Evolutionary conservation across 1,284 basidiomycete species (phyloP), one percentile per base, ranked within the genome.

Genomic region (Paramarasmius palmivorus): DNA sequence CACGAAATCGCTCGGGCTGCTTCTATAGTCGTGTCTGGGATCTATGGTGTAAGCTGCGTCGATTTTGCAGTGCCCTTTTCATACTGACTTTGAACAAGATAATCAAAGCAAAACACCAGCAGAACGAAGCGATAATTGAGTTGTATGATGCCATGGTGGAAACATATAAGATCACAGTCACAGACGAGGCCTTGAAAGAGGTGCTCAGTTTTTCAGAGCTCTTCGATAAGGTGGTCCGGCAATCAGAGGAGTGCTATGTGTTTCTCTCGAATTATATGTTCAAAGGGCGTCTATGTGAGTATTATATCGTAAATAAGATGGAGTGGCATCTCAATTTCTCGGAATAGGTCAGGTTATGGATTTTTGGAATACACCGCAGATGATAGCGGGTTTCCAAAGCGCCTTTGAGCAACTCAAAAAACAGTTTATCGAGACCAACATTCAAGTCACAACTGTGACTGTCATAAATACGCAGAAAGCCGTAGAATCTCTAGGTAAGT

Each of bases 201-300:
- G 34, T 12, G 17, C 7, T 3, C 17, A 20, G 25, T 15, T 49
- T 49, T 36, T 10, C 5, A 8, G 20, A n/a, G 9, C n/a, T 49
- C 2, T 49, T 49, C 34, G 32, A 37, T 25, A 19, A 32, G 15
- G 38, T 49, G 45, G 45, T 47, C 47, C 36, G n/a, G 15, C 45
- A 35, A 5, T 7, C 45, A 15, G 22, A 7, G 10, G 45, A 47
- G 6, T 47, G 45, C 26, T 47, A 29, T 17, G 6, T 47, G 17
- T 47, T 47, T 20, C 29, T 49, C 35, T 37, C 47, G 4, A 25
- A 49, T 19, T 49, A 36, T 20, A 34, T 22, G 26, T 49, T 35
- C n/a, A 15, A 34, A 12, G 20, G 35, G 17, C 19, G 19, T 25
- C 4, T 49, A 20, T 12, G 47, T 49, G 20, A 36, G 47, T 5